Evolutionary conservation across 1,139 yeast genomes (phyloP).

Genomic region (Eremothecium cymbalariae): DNA sequence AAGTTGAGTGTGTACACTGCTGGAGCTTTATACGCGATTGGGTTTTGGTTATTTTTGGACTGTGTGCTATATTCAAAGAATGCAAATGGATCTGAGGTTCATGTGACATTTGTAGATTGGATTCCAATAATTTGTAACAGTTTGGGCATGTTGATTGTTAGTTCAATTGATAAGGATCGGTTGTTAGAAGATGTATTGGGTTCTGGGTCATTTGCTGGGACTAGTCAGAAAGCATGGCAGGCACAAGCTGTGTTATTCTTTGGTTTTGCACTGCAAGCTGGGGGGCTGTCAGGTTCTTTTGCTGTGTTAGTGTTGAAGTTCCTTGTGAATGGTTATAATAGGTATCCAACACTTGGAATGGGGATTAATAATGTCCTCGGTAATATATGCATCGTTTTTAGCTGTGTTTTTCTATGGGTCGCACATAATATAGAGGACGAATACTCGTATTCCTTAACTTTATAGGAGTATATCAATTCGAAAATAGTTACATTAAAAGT

Average conservation of each 20-base stretch:
- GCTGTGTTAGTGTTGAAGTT: constrained; percentile 82
- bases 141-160: constrained; percentile 85
- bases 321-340: constrained; percentile 60
- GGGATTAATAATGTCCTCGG: constrained; percentile 84
- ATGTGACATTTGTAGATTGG: constrained; percentile 91
- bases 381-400: constrained; percentile 71
- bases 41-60: constrained; percentile 84
- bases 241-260: constrained; percentile 82
- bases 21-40: constrained; percentile 55
- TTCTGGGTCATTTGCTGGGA: constrained; percentile 34
- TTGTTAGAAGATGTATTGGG: constrained; percentile 52
- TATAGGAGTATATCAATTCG: constrained; percentile 34
- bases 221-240: constrained; percentile 72
- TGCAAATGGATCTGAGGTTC: constrained; percentile 77
- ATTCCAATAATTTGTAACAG: constrained; percentile 84
- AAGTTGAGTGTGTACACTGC: constrained; percentile 48
- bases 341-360: constrained; percentile 88
- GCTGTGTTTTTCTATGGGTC: constrained; percentile 84
- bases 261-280: constrained; percentile 88
- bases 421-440: constrained; percentile 95
- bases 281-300: constrained; percentile 89
- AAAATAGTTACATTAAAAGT: constrained; percentile 5
- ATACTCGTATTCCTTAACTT: constrained; percentile 81
- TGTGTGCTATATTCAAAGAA: constrained; percentile 80
- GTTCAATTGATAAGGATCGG: constrained; percentile 80